Evolutionary conservation across 108 stramenopile species (phyloP).

Genomic region (Aurantiochytrium sp.): DNA sequence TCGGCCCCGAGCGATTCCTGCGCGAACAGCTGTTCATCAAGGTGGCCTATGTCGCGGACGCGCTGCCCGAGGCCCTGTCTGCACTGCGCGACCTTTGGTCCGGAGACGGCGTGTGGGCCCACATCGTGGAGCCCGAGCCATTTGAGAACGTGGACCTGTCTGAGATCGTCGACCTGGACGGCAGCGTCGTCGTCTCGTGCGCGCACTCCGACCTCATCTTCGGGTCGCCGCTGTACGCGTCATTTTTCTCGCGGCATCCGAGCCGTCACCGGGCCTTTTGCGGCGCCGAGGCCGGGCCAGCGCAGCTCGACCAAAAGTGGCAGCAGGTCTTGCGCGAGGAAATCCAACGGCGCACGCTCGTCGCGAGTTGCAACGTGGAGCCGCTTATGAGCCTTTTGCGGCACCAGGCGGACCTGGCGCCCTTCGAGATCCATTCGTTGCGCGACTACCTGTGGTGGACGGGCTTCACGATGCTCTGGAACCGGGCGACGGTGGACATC

Average conservation of each 20-base stretch:
- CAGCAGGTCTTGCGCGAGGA: neutral
- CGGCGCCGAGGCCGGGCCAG: neutral
- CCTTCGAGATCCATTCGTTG: neutral
- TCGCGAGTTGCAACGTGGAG: neutral
- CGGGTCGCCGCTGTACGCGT: neutral
- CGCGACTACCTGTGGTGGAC: neutral
- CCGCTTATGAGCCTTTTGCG: neutral
- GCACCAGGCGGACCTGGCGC: neutral
- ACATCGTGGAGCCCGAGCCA: neutral
- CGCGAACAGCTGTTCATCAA: neutral
- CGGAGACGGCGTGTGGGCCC: neutral
- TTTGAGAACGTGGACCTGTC: neutral
- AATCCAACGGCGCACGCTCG: neutral
- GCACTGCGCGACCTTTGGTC: neutral
- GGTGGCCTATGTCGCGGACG: neutral
- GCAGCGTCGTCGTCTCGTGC: neutral
- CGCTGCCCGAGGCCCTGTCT: neutral
- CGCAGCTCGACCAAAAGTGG: neutral
- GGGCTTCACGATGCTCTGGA: neutral
- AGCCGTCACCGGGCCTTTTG: neutral
- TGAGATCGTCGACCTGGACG: neutral
- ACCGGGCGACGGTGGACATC: neutral
- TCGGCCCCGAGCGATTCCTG: neutral
- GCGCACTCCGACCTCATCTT: neutral
- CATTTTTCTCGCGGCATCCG: neutral